These are phyloP conservation scores for Cladosporium sp. DNA, from an alignment of 2,329 filamentous ascomycete species.

Conservation along the genomic window DNA sequence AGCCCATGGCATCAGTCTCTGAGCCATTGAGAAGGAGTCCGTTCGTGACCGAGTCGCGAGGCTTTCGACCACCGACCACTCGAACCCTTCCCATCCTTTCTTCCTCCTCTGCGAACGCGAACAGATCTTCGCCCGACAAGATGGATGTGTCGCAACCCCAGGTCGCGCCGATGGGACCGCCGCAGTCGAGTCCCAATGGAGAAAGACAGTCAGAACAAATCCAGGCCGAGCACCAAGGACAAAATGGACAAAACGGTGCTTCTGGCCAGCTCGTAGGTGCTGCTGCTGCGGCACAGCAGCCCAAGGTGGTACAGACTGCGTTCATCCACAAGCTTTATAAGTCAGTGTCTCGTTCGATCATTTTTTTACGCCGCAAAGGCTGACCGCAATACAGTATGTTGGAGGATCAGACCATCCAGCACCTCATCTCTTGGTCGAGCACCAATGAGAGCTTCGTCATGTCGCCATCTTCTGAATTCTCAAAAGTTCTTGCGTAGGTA, in stretches of 20 bases:
- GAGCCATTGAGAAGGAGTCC: slow-evolving; percentile 39
- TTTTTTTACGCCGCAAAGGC: slow-evolving; percentile 20
- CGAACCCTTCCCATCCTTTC: slow-evolving; percentile 35
- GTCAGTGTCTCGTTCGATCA: slow-evolving; percentile 56
- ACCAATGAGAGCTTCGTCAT: slow-evolving; percentile 98
- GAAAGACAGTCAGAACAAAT: slow-evolving; percentile 28
- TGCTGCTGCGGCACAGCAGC: slow-evolving; percentile 78
- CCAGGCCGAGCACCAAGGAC: slow-evolving; percentile 20
- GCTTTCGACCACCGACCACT: slow-evolving; percentile 25
- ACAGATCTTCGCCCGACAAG: slow-evolving; percentile 24
- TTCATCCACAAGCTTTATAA: slow-evolving; percentile 99
- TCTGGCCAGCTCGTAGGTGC: slow-evolving; percentile 49
- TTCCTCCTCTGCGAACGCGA: slow-evolving; percentile 26
- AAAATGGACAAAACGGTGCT: slow-evolving; percentile 16
- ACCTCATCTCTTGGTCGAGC: slow-evolving; percentile 93
- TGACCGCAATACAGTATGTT: slow-evolving; percentile 71
- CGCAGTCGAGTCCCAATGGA: slow-evolving; percentile 31
- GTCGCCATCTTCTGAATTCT: slow-evolving; percentile 96
- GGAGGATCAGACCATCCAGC: slow-evolving; percentile 87
- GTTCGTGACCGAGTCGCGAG: slow-evolving; percentile 30
- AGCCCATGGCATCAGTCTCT: slow-evolving; percentile 46
- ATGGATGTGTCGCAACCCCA: slow-evolving; percentile 34
- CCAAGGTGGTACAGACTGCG: slow-evolving; percentile 96
- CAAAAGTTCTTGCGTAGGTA: slow-evolving; percentile 92
- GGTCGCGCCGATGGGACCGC: slow-evolving; percentile 31